Conservation (phyloP, 352 stramenopile species). For the Phytophthora sojae region DNA sequence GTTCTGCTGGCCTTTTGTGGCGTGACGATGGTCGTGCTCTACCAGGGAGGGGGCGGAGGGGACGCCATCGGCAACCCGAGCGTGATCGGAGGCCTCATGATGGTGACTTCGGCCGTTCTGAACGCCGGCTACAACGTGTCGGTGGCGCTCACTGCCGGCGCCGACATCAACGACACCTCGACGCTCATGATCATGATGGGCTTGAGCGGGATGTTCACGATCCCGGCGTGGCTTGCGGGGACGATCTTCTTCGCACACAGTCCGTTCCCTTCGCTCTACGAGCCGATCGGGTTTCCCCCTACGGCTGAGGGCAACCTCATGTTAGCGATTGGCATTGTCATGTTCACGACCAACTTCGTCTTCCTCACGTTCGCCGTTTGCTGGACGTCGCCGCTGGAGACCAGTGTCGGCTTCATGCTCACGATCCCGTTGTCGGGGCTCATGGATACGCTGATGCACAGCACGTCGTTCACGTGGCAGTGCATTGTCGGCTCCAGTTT, state of each 20-base stretch:
- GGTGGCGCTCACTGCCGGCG: constrained; percentile 42
- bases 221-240: neutral
- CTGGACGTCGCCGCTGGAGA: constrained; percentile 66
- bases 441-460: constrained; percentile 50
- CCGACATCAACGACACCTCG: constrained; percentile 50
- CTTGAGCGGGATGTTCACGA: neutral
- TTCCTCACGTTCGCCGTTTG: constrained; percentile 51
- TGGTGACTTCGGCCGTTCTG: constrained; percentile 53
- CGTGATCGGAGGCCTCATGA: constrained; percentile 47
- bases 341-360: constrained; percentile 53
- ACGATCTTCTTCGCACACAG: neutral
- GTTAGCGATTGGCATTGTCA: constrained; percentile 38
- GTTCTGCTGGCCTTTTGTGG: constrained; percentile 51
- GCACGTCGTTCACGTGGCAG: constrained; percentile 50
- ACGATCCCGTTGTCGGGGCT: constrained; percentile 59
- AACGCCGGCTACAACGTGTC: constrained; percentile 57
- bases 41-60: constrained; percentile 36
- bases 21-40: constrained; percentile 56
- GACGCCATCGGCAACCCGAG: constrained; percentile 38
- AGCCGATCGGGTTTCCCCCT: constrained; percentile 49
- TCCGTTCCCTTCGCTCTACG: constrained; percentile 22
- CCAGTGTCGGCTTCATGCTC: constrained; percentile 64
- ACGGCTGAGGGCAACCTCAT: constrained; percentile 39
- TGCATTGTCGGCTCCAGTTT: constrained; percentile 54
- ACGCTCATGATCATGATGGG: constrained; percentile 43